These are phyloP conservation scores for Ajuga chamaepitys DNA, from an alignment of 257 asterid species.

Conservation along the genomic window DNA sequence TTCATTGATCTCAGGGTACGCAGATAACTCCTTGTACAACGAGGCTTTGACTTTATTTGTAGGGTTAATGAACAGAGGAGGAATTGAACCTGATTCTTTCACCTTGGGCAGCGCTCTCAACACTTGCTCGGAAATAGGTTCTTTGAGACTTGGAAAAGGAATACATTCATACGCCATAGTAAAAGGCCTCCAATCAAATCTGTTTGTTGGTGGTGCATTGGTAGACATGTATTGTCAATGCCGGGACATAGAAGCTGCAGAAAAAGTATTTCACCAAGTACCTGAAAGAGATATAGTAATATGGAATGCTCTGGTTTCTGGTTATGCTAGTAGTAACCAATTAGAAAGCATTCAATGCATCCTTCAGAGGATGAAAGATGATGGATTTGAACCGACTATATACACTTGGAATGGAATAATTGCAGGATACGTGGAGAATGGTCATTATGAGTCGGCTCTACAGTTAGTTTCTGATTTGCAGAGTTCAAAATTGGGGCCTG, in stretches of 20 bases:
- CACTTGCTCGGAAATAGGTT: conserved; percentile 44
- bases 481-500: conserved; percentile 48
- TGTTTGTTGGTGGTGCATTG: conserved; percentile 66
- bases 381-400: conserved; percentile 55
- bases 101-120: conserved; percentile 64
- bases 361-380: conserved; percentile 49
- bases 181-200: conserved; percentile 45
- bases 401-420: conserved; percentile 77
- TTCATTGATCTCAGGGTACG: conserved; percentile 77
- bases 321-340: conserved; percentile 43
- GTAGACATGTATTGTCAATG: conserved; percentile 65
- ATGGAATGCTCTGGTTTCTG: conserved; percentile 64
- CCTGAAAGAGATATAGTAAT: conserved; percentile 46
- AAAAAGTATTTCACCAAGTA: conserved; percentile 40
- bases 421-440: conserved; percentile 55
- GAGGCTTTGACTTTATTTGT: conserved; percentile 43
- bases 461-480: conserved; percentile 47
- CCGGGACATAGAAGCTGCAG: conserved; percentile 51
- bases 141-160: conserved; percentile 37
- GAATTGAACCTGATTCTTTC: conserved; percentile 51
- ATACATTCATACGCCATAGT: conserved; percentile 54
- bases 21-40: conserved; percentile 40
- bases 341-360: conserved; percentile 23
- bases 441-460: conserved; percentile 50
- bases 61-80: conserved; percentile 29